These are phyloP conservation scores for Casuarina cunninghamiana DNA, from an alignment of 306 rosid species.

Conservation along the genomic window DNA sequence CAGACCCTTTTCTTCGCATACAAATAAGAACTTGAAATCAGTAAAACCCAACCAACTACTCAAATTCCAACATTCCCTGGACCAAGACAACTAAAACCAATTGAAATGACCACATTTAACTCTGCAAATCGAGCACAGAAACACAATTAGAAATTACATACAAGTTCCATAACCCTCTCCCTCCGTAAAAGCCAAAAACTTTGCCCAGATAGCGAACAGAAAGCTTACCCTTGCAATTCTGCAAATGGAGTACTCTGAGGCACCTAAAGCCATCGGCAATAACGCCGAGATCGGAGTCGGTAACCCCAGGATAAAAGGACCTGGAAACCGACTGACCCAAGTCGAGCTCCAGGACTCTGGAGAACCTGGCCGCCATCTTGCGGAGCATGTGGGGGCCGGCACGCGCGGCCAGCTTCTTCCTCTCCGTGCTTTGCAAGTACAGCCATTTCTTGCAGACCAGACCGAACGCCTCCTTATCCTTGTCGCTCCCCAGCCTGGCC, in stretches of 20 bases:
- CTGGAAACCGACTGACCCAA: constrained; percentile 88
- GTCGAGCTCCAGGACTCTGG: constrained; percentile 67
- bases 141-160: background rate
- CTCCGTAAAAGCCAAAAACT: background rate
- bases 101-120: background rate
- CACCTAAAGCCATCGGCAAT: constrained; percentile 66
- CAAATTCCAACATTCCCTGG: background rate
- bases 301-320: constrained; percentile 92
- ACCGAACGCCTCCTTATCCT: constrained; percentile 82
- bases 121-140: background rate
- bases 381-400: constrained; percentile 91
- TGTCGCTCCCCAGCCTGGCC: constrained; percentile 53
- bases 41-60: background rate
- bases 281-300: constrained; percentile 79
- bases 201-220: no score
- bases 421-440: constrained; percentile 78
- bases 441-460: constrained; percentile 92
- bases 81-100: background rate
- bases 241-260: constrained; percentile 69
- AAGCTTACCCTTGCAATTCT: constrained; percentile 71
- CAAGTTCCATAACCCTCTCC: background rate
- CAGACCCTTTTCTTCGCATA: no score
- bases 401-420: constrained; percentile 88
- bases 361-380: constrained; percentile 79
- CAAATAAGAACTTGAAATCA: no score